Base-by-base conservation (phyloP, 1,284 basidiomycete species). In the Paramarasmius palmivorus region DNA sequence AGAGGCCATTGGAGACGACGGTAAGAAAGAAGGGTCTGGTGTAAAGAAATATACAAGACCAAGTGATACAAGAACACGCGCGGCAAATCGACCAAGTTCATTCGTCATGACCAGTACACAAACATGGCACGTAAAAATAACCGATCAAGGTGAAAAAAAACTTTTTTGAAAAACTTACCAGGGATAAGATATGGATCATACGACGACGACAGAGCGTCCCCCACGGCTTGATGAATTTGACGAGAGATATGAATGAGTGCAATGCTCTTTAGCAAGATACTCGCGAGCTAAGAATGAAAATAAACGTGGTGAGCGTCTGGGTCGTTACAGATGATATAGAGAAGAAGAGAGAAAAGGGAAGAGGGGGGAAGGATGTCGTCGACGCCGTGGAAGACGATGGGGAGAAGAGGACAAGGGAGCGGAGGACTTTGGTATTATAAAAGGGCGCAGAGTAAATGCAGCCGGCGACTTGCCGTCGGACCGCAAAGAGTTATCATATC, bases 231-330 rank as follows among this genome's bases (percentile, higher is more conserved):
- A 61, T 66, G 63, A 68, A 55, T 64, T 55, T 63, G 71, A 72
- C 69, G 57, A 55, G 39, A 22, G 20, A 25, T 17, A 6, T 23
- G 6, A 23, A 23, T 46, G 44, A 46, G 17, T 29, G 25, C 26
- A 19, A 46, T 17, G 44, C 25, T 32, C 25, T 17, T n/a, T n/a
- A 46, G 44, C 25, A 46, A 5, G n/a, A 26, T n/a, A 23, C 44
- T 29, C 44, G 25, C 25, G 19, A 19, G 44, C 22, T 46, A 46
- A 12, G n/a, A n/a, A 17, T 23, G 32, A 17, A 32, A 67, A 67
- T 54, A 68, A 75, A 81, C 80, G 79, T 82, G 63, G 79, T 61
- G 60, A 65, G 60, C 63, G 63, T 64, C 63, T 61, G 60, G 57
- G 58, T 55, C 50, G 47, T 46, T 17, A 46, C 8, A 46, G 55